Percentiles rank a stretch among this genome's conserved stretches.
phyloP scores from a whole-genome alignment of 2,329 filamentous ascomycete genomes.

The Fusarium haematococcum region DNA sequence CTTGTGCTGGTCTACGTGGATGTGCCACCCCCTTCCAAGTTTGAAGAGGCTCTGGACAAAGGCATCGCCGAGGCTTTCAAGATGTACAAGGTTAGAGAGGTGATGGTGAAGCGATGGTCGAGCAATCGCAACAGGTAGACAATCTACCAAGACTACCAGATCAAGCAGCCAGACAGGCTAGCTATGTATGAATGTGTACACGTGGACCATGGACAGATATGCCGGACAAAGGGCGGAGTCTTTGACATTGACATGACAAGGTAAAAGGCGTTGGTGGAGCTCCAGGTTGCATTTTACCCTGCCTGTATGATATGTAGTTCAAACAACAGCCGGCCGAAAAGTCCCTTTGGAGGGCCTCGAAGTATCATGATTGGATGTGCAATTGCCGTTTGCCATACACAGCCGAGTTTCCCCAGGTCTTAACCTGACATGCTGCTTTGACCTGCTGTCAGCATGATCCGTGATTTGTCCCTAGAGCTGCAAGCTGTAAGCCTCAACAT shows the following conservation, averaged over 20 bases:
- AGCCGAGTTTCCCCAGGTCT: background rate
- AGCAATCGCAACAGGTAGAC: constrained; percentile 75
- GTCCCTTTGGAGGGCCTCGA: background rate
- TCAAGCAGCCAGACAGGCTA: background rate
- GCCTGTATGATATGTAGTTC: constrained; percentile 11
- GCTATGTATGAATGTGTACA: constrained; percentile 21
- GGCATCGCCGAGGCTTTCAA: constrained; percentile 74
- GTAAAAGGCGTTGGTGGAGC: constrained; percentile 24
- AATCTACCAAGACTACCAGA: background rate
- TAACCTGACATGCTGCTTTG: background rate
- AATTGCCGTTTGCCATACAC: background rate
- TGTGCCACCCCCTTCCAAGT: constrained; percentile 75
- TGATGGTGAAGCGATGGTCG: constrained; percentile 85
- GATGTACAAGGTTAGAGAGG: constrained; percentile 81
- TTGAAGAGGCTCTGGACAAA: constrained; percentile 56
- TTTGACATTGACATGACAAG: background rate
- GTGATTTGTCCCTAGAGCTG: background rate
- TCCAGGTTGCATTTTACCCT: constrained; percentile 3
- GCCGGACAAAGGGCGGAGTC: background rate
- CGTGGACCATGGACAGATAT: background rate
- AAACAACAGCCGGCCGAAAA: background rate
- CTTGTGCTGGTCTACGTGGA: constrained; percentile 92
- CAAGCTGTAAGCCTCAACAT: constrained; percentile 1
- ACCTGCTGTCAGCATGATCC: background rate
- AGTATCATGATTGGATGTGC: background rate